Conservation (phyloP, 2,329 filamentous ascomycete species). For the Ophiostoma himal-ulmi region DNA sequence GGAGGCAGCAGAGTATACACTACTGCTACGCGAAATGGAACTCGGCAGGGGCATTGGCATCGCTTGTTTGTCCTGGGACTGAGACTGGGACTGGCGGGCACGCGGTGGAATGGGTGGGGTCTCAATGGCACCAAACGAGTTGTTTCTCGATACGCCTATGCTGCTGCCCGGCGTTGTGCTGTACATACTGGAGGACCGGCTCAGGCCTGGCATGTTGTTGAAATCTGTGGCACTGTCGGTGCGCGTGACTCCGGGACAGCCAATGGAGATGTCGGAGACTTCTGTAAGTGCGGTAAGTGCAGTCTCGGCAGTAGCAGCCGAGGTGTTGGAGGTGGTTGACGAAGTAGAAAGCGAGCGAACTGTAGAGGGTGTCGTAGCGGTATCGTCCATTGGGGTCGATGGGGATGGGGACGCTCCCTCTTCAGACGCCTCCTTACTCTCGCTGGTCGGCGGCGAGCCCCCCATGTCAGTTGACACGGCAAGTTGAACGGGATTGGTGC, state of each 20-base stretch:
- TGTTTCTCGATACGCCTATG: background rate
- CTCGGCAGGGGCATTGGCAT: background rate
- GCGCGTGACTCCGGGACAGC: background rate
- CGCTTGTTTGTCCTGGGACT: background rate
- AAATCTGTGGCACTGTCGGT: background rate
- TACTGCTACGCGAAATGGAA: conserved; percentile 21
- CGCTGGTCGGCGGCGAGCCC: background rate
- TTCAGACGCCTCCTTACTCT: background rate
- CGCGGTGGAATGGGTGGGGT: conserved; percentile 19
- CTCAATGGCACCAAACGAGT: background rate
- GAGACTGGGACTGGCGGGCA: background rate
- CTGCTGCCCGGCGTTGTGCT: conserved; percentile 14
- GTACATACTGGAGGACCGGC: conserved; percentile 20
- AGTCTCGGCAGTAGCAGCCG: conserved; percentile 20
- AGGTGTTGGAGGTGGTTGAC: conserved; percentile 26
- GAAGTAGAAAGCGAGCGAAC: conserved; percentile 29
- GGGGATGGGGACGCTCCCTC: background rate
- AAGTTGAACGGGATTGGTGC: conserved; percentile 36
- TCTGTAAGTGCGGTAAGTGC: conserved; percentile 12
- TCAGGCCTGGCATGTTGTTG: background rate
- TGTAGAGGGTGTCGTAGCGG: conserved; percentile 16
- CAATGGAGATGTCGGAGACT: background rate
- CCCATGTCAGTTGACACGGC: background rate
- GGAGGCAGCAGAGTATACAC: conserved; percentile 17
- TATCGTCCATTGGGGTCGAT: background rate